phyloP scores from a whole-genome alignment of 768 basidiomycete species.

The Boletus insuetus region DNA sequence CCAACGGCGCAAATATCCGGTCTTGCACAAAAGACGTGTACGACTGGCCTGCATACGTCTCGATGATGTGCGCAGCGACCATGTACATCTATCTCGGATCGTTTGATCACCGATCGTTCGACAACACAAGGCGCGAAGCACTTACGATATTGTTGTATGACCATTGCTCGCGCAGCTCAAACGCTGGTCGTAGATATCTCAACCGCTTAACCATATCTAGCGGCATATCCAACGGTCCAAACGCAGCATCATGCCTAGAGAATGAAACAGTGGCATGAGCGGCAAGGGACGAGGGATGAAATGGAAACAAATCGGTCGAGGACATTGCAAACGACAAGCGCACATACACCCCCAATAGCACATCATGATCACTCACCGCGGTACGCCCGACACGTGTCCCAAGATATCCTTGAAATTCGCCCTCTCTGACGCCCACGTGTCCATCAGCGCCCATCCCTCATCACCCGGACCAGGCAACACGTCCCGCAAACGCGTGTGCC shows the following conservation, averaged over 20 bases:
- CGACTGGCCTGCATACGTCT: conserved; percentile 29
- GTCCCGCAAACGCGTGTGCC: conserved; percentile 38
- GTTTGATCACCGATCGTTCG: no score
- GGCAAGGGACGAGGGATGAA: no score
- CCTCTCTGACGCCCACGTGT: conserved; percentile 37
- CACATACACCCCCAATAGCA: no score
- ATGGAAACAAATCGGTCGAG: no score
- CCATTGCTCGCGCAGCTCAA: conserved; percentile 37
- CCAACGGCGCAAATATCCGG: conserved; percentile 40
- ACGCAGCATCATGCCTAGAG: conserved; percentile 38
- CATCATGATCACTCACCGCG: conserved; percentile 33
- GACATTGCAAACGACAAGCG: no score
- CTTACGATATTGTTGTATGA: conserved; percentile 39
- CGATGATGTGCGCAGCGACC: conserved; percentile 33
- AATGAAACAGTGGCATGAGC: no score
- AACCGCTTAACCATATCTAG: conserved; percentile 23
- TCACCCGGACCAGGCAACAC: conserved; percentile 31
- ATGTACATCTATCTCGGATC: conserved; percentile 37
- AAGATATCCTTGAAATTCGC: conserved; percentile 38
- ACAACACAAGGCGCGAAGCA: no score
- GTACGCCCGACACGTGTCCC: conserved; percentile 41
- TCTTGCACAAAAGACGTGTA: conserved; percentile 41
- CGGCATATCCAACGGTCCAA: conserved; percentile 27
- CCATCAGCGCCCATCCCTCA: conserved; percentile 37
- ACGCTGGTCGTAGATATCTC: conserved; percentile 29